Percentiles rank a stretch among this genome's conserved stretches.
phyloP scores from a whole-genome alignment of 306 rosid genomes.

The Sechiopsis laciniata region DNA sequence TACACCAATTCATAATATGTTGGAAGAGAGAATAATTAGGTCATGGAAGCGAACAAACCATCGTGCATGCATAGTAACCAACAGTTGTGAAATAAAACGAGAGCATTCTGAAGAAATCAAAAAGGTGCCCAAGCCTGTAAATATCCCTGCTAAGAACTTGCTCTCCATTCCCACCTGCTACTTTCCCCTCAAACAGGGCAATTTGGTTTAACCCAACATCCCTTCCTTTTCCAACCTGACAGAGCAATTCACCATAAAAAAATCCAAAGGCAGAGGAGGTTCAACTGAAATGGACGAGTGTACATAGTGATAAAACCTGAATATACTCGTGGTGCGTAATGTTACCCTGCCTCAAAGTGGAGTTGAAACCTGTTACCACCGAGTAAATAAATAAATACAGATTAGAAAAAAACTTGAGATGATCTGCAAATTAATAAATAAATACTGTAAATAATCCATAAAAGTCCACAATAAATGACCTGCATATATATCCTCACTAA shows the following conservation, averaged over 20 bases:
- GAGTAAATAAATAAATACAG: background rate
- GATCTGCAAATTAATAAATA: background rate
- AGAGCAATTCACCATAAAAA: constrained; percentile 28
- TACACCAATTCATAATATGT: background rate
- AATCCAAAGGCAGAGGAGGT: constrained; percentile 22
- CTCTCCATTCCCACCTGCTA: constrained; percentile 98
- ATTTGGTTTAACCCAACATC: constrained; percentile 98
- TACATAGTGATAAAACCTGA: constrained; percentile 50
- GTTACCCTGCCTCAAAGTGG: constrained; percentile 93
- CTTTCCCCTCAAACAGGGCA: constrained; percentile 98
- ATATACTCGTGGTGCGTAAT: constrained; percentile 91
- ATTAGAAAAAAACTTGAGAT: background rate
- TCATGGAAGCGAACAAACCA: constrained; percentile 42
- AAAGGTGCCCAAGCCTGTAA: constrained; percentile 85
- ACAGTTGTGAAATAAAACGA: constrained; percentile 92
- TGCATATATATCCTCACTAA: constrained; percentile 91
- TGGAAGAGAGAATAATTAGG: background rate
- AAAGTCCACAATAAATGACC: constrained; percentile 33
- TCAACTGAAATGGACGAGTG: constrained; percentile 24
- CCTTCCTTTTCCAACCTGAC: constrained; percentile 98
- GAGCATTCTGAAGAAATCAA: constrained; percentile 95
- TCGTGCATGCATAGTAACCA: constrained; percentile 89
- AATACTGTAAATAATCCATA: background rate
- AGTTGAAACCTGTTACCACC: constrained; percentile 69
- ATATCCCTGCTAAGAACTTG: constrained; percentile 94